Base-by-base conservation (phyloP, 495 filamentous ascomycete species). In the Lentithecium fluviatile region DNA sequence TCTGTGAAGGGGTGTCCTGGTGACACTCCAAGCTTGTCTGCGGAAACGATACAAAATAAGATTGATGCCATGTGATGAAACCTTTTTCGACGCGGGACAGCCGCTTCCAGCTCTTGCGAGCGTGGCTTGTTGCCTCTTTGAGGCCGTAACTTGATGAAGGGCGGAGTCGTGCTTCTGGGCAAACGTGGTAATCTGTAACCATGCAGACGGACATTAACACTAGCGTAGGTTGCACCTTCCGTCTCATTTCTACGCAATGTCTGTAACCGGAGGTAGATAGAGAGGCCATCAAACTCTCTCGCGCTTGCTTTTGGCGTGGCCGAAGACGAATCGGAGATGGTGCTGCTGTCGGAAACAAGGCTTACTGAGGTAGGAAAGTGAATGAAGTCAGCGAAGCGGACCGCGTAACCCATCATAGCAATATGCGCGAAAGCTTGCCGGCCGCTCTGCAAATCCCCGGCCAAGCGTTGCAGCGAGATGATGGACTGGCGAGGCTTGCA, bases 401-500 rank as follows among this genome's bases (percentile, higher is more conserved):
- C 40, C n/a, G 15, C 38, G 50, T 17, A 40, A 53, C 20, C 32
- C 50, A 4, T 32, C 29, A 32, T 32, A 32, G 29, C 10, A 32
- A 3, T 10, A 32, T 32, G 10, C 10, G 29, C 29, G 43, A 47
- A 34, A 43, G 45, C n/a, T 38, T 32, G 24, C 32, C 20, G 32
- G 52, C 59, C 24, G 42, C 45, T 26, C 40, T 12, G 19, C 15
- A 15, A 49, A 1, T 29, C 13, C 7, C 19, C 26, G 36, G 55
- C 59, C 59, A 62, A 62, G 59, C 6, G 21, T 3, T 15, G 43
- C 10, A n/a, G 21, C 24, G 32, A 37, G 32, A 24, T 11, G 23
- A n/a, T n/a, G n/a, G n/a, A n/a, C n/a, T n/a, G n/a, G 25, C 19
- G 21, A 47, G 58, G 52, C 59, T 62, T 56, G 59, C 59, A 62